Evolutionary conservation across 2,329 filamentous ascomycete genomes (phyloP).

Genomic region (Sporothrix pseudoabietina): DNA sequence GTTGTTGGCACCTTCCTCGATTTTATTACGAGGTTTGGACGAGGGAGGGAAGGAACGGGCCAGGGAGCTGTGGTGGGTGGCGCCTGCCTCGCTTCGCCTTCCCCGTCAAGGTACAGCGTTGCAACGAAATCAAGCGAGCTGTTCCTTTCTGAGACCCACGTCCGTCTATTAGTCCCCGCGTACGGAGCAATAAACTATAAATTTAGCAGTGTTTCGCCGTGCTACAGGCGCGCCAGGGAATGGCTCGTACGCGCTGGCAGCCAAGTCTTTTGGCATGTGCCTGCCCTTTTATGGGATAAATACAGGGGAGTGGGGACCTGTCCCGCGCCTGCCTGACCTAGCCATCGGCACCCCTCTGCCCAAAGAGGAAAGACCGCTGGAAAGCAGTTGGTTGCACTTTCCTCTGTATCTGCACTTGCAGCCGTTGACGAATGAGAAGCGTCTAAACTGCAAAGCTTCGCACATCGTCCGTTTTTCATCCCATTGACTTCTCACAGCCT

Average conservation of each 20-base stretch:
- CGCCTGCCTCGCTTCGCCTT: neutral
- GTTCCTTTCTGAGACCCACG: conserved; percentile 24
- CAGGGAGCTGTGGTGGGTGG: conserved; percentile 2
- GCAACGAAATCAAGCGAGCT: conserved; percentile 17
- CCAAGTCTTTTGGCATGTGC: conserved; percentile 11
- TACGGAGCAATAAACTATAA: neutral
- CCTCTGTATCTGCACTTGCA: neutral
- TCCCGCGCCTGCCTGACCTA: neutral
- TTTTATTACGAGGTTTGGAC: neutral
- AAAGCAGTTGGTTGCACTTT: neutral
- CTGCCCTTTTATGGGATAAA: no score
- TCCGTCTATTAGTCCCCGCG: neutral
- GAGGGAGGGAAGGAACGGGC: neutral
- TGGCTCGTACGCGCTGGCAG: neutral
- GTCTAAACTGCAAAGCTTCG: conserved; percentile 4
- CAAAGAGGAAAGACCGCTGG: neutral
- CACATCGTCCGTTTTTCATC: neutral
- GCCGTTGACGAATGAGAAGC: conserved; percentile 2
- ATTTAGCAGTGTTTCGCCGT: neutral
- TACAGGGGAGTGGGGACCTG: neutral
- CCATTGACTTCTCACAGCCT: conserved; percentile 1
- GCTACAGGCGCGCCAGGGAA: neutral
- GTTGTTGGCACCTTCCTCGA: neutral
- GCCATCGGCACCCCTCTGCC: neutral
- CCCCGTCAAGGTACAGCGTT: neutral